Percentiles rank a stretch among this genome's conserved stretches.
phyloP scores from a whole-genome alignment of 805 yeast species.

The Spathaspora boniae region DNA sequence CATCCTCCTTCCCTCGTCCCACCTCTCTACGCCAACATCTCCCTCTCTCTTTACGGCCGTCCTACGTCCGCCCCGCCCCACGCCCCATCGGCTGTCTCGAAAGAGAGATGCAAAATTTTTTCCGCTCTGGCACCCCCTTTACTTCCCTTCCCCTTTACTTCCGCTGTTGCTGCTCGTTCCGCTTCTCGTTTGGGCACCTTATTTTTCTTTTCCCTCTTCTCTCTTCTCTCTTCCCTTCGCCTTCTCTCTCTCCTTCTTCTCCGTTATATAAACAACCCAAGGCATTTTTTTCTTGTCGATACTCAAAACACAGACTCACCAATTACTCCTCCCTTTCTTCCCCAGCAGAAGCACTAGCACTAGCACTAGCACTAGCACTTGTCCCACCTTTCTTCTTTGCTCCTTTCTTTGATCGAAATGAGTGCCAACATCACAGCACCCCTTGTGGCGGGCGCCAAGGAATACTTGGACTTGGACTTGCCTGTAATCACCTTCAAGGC shows the following conservation, averaged over 20 bases:
- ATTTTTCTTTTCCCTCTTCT: no score
- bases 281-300: not conserved
- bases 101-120: not conserved
- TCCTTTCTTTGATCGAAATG: constrained; percentile 6
- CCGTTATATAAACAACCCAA: not conserved
- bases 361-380: no score
- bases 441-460: constrained; percentile 6
- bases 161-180: no score
- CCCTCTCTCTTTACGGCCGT: no score
- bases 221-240: not conserved
- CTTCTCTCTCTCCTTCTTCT: not conserved
- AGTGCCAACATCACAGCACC: constrained; percentile 9
- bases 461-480: constrained; percentile 5
- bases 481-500: constrained; percentile 11
- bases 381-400: not conserved
- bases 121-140: not conserved
- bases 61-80: no score
- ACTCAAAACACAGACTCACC: not conserved
- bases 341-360: no score
- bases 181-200: no score
- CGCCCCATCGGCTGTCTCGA: no score
- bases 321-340: not conserved
- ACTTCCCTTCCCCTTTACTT: not conserved
- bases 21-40: no score
- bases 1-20: no score